Base-by-base conservation (phyloP, 1,139 yeast species). In the Saccharomyces hybrid region DNA sequence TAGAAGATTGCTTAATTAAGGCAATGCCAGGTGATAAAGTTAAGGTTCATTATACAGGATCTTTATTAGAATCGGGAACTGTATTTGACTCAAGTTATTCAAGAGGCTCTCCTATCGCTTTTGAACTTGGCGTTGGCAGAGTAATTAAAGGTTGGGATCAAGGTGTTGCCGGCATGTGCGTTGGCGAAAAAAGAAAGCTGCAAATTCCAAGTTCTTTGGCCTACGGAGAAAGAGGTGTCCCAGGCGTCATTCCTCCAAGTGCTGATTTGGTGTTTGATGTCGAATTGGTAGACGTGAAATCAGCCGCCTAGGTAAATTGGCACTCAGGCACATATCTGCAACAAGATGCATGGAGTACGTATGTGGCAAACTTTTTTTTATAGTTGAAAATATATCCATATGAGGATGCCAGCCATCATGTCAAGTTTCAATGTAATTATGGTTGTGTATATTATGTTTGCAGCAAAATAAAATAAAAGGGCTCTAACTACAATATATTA, bases 131-230 rank as follows among this genome's bases (percentile, higher is more conserved):
- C 50, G 72, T 74, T 38, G 91, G 93, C 20, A 84, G 80, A 65
- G 96, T 89, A 49, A 88, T 89, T 65, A 70, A 77, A 61, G 96
- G 96, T 58, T 89, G 96, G 96, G 96, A 89, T 60, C 82, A 85
- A 70, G 96, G 96, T 47, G 75, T 88, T 46, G 61, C 75, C 28
- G 81, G 84, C 53, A 87, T 88, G 93, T 89, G 96, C 71, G 77
- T 87, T 68, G 96, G 96, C 51, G 96, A 89, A 71, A 79, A 83
- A 73, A 81, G 96, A 66, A 82, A 80, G 62, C 76, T 89, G 63
- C 80, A 82, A 46, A 88, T 90, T 67, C 96, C 96, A 50, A 78
- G 93, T 11, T 77, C 78, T 49, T 72, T 88, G 65, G 96, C 83
- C 7, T 89, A 89, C 63, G 97, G 97, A 53, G 72, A 75, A 47